These are phyloP conservation scores for Oryza punctata DNA, from an alignment of 176 grass and related monocot species.

Conservation along the genomic window DNA sequence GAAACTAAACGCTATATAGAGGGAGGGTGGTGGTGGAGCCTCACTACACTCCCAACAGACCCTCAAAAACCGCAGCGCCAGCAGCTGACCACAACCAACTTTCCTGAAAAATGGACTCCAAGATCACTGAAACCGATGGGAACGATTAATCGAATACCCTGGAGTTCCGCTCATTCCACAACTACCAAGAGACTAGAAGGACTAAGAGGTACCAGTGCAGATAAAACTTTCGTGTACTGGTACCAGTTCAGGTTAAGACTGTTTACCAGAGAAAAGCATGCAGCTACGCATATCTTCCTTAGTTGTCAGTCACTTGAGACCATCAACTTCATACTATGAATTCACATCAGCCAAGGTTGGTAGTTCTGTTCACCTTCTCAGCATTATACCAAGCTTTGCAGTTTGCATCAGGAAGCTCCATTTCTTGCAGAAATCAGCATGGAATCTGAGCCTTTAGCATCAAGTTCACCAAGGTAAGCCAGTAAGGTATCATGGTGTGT, in stretches of 20 bases:
- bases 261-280: neutral
- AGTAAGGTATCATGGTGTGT: conserved; percentile 33
- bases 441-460: conserved; percentile 30
- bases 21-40: too few relatives aligned
- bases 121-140: too few relatives aligned
- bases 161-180: too few relatives aligned
- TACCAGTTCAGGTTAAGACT: neutral
- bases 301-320: neutral
- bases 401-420: conserved; percentile 13
- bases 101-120: too few relatives aligned
- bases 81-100: too few relatives aligned
- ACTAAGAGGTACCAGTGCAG: too few relatives aligned
- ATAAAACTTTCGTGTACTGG: too few relatives aligned
- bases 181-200: too few relatives aligned
- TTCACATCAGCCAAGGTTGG: neutral
- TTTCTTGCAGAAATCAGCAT: conserved; percentile 29
- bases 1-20: too few relatives aligned
- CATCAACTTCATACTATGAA: neutral
- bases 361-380: neutral
- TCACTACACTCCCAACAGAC: too few relatives aligned
- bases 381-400: conserved; percentile 17
- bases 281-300: neutral
- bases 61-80: too few relatives aligned
- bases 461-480: conserved; percentile 1
- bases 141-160: too few relatives aligned